Percentiles rank a stretch among this genome's conserved stretches.
These are phyloP conservation scores for Cryptococcus deneoformans DNA, from an alignment of 1,284 basidiomycete genomes.

Conservation along the genomic window DNA sequence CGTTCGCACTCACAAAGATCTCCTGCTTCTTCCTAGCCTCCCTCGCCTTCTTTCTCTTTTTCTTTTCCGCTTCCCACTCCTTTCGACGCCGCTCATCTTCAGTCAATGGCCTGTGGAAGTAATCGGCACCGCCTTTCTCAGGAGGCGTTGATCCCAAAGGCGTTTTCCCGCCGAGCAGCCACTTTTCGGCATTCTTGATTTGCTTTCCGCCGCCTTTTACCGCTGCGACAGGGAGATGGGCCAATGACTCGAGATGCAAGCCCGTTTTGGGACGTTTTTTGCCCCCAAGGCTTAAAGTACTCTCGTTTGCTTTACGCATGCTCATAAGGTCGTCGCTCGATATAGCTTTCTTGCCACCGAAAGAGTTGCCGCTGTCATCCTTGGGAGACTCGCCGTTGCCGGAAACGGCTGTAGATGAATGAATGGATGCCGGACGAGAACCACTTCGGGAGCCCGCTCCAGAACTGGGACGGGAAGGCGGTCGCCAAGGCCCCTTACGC, in stretches of 20 bases:
- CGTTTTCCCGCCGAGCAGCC: constrained; percentile 37
- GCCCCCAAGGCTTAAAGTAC: constrained; percentile 2
- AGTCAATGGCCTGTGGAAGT: constrained; percentile 41
- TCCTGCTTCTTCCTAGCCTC: constrained; percentile 70
- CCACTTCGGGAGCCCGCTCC: constrained; percentile 4
- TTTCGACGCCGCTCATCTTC: constrained; percentile 51
- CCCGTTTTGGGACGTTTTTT: constrained; percentile 24
- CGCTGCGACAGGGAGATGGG: constrained; percentile 21
- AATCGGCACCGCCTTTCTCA: constrained; percentile 38
- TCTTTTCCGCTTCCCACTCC: constrained; percentile 56
- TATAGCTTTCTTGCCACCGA: constrained; percentile 18
- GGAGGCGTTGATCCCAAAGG: constrained; percentile 32
- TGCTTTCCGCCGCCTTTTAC: constrained; percentile 27
- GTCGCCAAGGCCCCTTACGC: constrained; percentile 27
- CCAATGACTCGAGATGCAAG: constrained; percentile 29
- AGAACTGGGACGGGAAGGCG: constrained; percentile 22
- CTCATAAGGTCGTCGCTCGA: constrained; percentile 31
- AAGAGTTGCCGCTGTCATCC: constrained; percentile 10
- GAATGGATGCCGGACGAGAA: constrained; percentile 20
- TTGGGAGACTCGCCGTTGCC: constrained; percentile 22
- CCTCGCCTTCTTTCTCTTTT: constrained; percentile 51
- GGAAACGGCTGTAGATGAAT: constrained; percentile 32
- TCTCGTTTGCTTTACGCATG: constrained; percentile 18
- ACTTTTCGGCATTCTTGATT: constrained; percentile 37
- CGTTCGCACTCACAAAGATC: constrained; percentile 60